phyloP scores from a whole-genome alignment of 805 yeast genomes.

The Yarrowia keelungensis region DNA sequence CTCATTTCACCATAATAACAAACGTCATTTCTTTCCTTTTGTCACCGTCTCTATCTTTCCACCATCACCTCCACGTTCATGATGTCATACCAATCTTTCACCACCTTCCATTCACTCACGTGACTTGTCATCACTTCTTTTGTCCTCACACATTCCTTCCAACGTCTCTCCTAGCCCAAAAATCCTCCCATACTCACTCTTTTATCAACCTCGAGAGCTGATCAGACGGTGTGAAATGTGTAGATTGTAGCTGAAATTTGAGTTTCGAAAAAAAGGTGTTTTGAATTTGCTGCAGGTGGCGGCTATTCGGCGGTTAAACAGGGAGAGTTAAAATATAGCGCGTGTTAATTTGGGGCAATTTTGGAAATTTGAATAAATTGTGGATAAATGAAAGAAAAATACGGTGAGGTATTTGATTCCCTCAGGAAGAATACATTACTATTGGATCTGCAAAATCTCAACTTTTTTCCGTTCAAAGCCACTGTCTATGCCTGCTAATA shows the following conservation, averaged over 20 bases:
- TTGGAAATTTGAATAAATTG: too few species aligned
- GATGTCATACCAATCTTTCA: too few species aligned
- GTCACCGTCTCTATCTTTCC: too few species aligned
- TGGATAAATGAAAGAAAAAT: too few species aligned
- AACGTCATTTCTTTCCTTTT: too few species aligned
- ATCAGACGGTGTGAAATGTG: slow-evolving; percentile 23
- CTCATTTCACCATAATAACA: too few species aligned
- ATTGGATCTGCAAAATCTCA: too few species aligned
- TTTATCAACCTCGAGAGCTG: slow-evolving; percentile 13
- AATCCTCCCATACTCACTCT: slow-evolving; percentile 14
- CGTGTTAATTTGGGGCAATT: not conserved
- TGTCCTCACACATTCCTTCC: not conserved
- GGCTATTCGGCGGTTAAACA: not conserved
- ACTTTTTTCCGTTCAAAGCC: too few species aligned
- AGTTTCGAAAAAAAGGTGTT: slow-evolving; percentile 30
- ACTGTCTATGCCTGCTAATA: not conserved
- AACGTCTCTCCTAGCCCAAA: not conserved
- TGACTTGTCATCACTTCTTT: not conserved
- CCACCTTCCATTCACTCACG: not conserved
- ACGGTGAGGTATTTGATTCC: too few species aligned
- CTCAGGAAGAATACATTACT: too few species aligned
- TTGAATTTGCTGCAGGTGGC: slow-evolving; percentile 27
- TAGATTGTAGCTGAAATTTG: slow-evolving; percentile 11
- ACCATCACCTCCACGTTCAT: too few species aligned
- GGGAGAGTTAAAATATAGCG: too few species aligned